phyloP scores from a whole-genome alignment of 495 filamentous ascomycete genomes.

The Peziza echinospora region DNA sequence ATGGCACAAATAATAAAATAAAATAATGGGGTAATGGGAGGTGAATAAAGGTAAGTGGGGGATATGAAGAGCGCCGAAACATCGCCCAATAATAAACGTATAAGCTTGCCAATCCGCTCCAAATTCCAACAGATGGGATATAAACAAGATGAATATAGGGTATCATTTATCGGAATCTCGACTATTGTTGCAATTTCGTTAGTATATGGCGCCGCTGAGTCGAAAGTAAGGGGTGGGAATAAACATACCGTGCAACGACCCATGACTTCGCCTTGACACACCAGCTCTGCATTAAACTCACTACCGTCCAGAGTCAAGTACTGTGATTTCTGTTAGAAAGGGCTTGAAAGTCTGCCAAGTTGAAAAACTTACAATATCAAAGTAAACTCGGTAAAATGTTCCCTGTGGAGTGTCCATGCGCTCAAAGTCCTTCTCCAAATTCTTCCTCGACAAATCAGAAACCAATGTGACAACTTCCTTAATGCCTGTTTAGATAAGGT shows the following conservation, averaged over 20 bases:
- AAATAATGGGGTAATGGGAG: no score
- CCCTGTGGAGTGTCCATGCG: slow-evolving; percentile 98
- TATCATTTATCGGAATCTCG: background rate
- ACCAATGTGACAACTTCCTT: slow-evolving; percentile 98
- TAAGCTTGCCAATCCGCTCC: background rate
- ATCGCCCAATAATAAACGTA: background rate
- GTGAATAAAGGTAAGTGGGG: no score
- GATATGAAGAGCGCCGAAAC: background rate
- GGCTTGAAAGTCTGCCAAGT: slow-evolving; percentile 33
- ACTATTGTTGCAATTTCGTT: no score
- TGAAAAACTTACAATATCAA: slow-evolving; percentile 27
- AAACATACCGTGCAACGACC: slow-evolving; percentile 84
- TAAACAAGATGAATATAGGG: background rate
- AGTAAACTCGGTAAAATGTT: slow-evolving; percentile 81
- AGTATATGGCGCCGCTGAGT: no score
- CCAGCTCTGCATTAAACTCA: slow-evolving; percentile 93
- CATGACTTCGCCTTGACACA: slow-evolving; percentile 98
- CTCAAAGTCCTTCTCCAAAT: slow-evolving; percentile 96
- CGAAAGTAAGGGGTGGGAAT: slow-evolving; percentile 5
- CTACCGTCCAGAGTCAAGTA: slow-evolving; percentile 92
- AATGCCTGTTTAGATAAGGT: slow-evolving; percentile 42
- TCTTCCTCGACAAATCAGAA: slow-evolving; percentile 90
- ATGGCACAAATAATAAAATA: no score
- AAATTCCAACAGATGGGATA: background rate
- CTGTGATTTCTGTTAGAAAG: slow-evolving; percentile 20